Evolutionary conservation across 257 asterid species (phyloP).

Genomic region (Anisodus tanguticus): DNA sequence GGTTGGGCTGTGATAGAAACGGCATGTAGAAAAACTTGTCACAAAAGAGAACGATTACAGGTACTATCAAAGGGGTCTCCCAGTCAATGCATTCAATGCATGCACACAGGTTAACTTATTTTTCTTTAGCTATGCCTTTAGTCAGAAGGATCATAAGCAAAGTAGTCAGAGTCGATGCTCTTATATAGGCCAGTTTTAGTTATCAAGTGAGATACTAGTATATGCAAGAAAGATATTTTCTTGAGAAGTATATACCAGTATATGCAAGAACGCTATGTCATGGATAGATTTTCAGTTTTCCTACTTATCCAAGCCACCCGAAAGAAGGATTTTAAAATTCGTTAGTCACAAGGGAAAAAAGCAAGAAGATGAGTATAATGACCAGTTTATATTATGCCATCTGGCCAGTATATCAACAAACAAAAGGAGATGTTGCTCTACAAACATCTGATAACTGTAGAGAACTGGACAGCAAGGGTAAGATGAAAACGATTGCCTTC

Average conservation of each 20-base stretch:
- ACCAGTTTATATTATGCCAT: not conserved
- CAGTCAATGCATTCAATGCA: not conserved
- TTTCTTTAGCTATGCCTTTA: not conserved
- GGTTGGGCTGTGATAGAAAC: not conserved
- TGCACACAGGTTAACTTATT: not conserved
- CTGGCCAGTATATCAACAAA: not conserved
- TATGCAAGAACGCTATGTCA: slow-evolving; percentile 11
- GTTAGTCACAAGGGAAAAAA: not conserved
- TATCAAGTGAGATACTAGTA: not conserved
- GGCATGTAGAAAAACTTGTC: not conserved
- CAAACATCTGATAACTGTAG: not conserved
- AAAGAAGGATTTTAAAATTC: not conserved
- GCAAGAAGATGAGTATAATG: not conserved
- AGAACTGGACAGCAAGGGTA: not conserved
- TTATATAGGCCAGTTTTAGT: not conserved
- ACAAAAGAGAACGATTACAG: not conserved
- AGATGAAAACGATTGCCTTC: not conserved
- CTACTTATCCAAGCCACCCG: not conserved
- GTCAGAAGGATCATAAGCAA: slow-evolving; percentile 14
- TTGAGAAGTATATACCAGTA: not conserved
- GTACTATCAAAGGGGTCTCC: not conserved
- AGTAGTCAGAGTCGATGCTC: not conserved
- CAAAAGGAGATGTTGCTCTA: not conserved
- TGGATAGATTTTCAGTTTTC: slow-evolving; percentile 19
- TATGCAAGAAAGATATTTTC: slow-evolving; percentile 14